Evolutionary conservation across 495 filamentous ascomycete species (phyloP), one percentile per base, ranked within the genome.

Genomic region (Parachaetomium inaequale): DNA sequence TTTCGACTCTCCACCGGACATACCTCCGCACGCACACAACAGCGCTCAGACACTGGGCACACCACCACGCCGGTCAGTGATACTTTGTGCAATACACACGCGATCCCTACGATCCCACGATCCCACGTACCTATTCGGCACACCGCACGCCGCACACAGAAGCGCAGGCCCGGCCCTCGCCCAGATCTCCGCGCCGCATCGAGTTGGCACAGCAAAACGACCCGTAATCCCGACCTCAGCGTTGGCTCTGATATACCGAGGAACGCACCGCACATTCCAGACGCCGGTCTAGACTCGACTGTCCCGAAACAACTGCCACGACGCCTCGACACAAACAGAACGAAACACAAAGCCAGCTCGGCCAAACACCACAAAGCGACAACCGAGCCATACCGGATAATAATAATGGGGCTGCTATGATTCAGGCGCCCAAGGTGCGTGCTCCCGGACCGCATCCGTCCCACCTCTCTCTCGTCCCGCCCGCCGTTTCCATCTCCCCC

Each of bases 361-460:
- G 6, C 26, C 4, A 32, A 32, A 52, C 49, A 52, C 49, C 15
- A 59, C 43, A 59, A 47, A 58, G 26, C 25, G 11, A n/a, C n/a
- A n/a, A n/a, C n/a, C n/a, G n/a, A 19, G 11, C 25, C 28, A 31
- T 4, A 38, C 25, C n/a, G 11, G 19, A 45, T 46, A 59, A 62
- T 66, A 62, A 67, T 67, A 67, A 67, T 54, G 55, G 61, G 32
- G 55, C 49, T 68, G 65, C 29, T 70, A 72, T 72, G 67, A 69
- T 72, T 69, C 67, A 70, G 65, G 65, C 59, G 63, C 63, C 21
- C 14, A 29, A 67, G 67, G 69, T 72, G 69, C 63, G 69, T 69
- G 67, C 69, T 62, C 46, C 34, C 58, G n/a, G 8, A 50, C 65
- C 55, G 55, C 64, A 63, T 50, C 62, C 63, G 57, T 62, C 40